These are phyloP conservation scores for Wickerhamiella kurtzmanii DNA, from an alignment of 805 yeast genomes.

Conservation along the genomic window DNA sequence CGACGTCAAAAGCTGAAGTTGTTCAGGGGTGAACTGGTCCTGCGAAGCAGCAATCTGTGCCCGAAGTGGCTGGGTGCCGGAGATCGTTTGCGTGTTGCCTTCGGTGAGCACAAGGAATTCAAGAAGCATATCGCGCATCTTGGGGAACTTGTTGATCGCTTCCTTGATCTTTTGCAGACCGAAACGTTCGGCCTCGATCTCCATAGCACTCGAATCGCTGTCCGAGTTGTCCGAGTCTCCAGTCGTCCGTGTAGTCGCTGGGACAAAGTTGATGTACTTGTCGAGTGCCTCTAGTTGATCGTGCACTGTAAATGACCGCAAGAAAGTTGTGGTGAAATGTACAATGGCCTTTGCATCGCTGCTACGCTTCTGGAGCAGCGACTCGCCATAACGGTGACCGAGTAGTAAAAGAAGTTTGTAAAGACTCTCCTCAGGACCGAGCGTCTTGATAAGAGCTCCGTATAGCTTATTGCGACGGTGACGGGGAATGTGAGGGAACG, in stretches of 20 bases:
- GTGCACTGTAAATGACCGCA: conserved; percentile 50
- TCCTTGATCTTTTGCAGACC: conserved; percentile 33
- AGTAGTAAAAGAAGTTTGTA: conserved; percentile 63
- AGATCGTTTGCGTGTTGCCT: conserved; percentile 26
- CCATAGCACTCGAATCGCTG: conserved; percentile 1
- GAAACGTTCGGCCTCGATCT: conserved; percentile 36
- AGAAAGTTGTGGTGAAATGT: conserved; percentile 60
- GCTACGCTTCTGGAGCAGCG: conserved; percentile 31
- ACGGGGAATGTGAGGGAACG: conserved; percentile 89
- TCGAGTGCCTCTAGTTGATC: conserved; percentile 35
- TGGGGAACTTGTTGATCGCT: conserved; percentile 4
- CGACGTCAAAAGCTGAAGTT: conserved; percentile 16
- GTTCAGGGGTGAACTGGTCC: conserved; percentile 4
- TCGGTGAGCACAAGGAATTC: conserved; percentile 44
- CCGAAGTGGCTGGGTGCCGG: conserved; percentile 36
- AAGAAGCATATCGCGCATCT: conserved; percentile 32
- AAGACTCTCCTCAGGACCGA: conserved; percentile 54
- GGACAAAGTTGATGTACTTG: conserved; percentile 16
- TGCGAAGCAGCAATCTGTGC: conserved; percentile 30
- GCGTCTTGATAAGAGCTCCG: conserved; percentile 61
- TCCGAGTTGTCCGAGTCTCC: conserved; percentile 1
- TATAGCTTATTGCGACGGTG: conserved; percentile 86
- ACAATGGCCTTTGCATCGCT: conserved; percentile 54
- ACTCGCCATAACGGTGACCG: conserved; percentile 60
- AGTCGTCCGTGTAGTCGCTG: too few species aligned